phyloP scores from a whole-genome alignment of 1,139 yeast genomes.

The Yamadazyma trypodendri region DNA sequence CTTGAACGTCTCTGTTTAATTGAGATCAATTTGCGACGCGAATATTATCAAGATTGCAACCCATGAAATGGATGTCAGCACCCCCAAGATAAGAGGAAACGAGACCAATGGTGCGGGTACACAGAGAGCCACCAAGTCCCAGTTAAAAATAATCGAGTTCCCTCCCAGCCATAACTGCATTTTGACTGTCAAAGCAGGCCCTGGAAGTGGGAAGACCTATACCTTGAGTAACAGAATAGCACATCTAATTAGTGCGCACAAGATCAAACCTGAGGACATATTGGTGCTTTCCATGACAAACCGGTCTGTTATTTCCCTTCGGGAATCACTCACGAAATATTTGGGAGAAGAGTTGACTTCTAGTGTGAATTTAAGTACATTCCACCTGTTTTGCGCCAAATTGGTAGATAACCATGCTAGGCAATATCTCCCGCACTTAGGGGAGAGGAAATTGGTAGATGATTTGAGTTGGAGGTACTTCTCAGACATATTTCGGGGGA shows the following conservation, averaged over 20 bases:
- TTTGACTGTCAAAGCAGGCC: slow-evolving; percentile 61
- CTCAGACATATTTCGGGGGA: slow-evolving; percentile 31
- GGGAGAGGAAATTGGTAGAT: slow-evolving; percentile 44
- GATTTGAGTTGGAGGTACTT: slow-evolving; percentile 52
- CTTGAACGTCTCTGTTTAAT: too few relatives aligned
- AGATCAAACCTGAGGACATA: slow-evolving; percentile 51
- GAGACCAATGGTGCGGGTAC: not conserved
- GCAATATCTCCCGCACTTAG: slow-evolving; percentile 19
- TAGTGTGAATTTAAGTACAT: slow-evolving; percentile 50
- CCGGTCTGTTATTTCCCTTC: slow-evolving; percentile 59
- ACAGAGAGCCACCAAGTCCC: slow-evolving; percentile 32
- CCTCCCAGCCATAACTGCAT: slow-evolving; percentile 38
- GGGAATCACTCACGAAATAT: slow-evolving; percentile 29
- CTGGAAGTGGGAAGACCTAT: slow-evolving; percentile 75
- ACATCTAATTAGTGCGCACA: slow-evolving; percentile 37
- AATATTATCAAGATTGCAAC: not conserved
- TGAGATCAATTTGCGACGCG: too few relatives aligned
- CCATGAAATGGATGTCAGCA: too few relatives aligned
- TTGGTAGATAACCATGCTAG: slow-evolving; percentile 43
- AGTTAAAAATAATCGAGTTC: slow-evolving; percentile 30
- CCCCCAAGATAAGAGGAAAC: too few relatives aligned
- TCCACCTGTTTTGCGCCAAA: slow-evolving; percentile 60
- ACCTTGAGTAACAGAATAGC: slow-evolving; percentile 58
- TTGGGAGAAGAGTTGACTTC: slow-evolving; percentile 33
- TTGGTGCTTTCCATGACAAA: slow-evolving; percentile 70